These are phyloP conservation scores for Acanthamoeba quina DNA, from an alignment of 208 protist genomes.

Conservation along the genomic window DNA sequence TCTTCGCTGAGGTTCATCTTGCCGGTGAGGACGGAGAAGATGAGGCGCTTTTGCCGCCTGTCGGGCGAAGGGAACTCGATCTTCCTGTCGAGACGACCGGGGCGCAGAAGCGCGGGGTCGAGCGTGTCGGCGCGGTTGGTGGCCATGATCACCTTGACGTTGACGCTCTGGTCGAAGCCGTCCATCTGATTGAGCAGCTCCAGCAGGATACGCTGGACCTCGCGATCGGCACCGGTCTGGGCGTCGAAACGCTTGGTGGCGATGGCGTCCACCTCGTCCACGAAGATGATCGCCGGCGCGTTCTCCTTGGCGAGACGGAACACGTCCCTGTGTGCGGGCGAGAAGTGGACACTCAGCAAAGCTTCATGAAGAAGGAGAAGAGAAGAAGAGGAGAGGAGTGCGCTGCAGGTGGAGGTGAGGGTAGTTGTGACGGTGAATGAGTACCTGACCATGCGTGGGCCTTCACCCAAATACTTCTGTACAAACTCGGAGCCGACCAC, in stretches of 20 bases:
- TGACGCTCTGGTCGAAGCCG: constrained; percentile 99
- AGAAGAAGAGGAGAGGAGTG: not conserved
- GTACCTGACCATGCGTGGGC: constrained; percentile 98
- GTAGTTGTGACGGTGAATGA: constrained; percentile 77
- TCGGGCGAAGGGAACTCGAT: constrained; percentile 99
- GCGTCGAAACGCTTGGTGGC: constrained; percentile 99
- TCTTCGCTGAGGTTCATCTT: constrained; percentile 98
- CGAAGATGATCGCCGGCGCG: constrained; percentile 99
- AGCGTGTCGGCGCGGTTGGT: constrained; percentile 99
- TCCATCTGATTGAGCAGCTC: constrained; percentile 99
- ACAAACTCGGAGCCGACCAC: constrained; percentile 99
- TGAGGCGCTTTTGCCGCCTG: constrained; percentile 98
- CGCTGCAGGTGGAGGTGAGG: not conserved
- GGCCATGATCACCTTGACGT: constrained; percentile 99
- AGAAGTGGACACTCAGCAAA: not conserved
- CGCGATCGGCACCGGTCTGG: constrained; percentile 98
- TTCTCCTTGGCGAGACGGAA: constrained; percentile 99
- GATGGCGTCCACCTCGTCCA: constrained; percentile 99
- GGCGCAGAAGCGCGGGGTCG: constrained; percentile 99
- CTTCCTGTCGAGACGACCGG: constrained; percentile 97
- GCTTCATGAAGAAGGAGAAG: constrained; percentile 5
- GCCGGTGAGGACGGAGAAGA: constrained; percentile 98
- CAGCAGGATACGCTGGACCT: constrained; percentile 99
- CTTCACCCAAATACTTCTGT: constrained; percentile 99
- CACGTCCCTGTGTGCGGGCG: constrained; percentile 92